phyloP scores from a whole-genome alignment of 2,329 filamentous ascomycete species.

The Fusarium temperatum region DNA sequence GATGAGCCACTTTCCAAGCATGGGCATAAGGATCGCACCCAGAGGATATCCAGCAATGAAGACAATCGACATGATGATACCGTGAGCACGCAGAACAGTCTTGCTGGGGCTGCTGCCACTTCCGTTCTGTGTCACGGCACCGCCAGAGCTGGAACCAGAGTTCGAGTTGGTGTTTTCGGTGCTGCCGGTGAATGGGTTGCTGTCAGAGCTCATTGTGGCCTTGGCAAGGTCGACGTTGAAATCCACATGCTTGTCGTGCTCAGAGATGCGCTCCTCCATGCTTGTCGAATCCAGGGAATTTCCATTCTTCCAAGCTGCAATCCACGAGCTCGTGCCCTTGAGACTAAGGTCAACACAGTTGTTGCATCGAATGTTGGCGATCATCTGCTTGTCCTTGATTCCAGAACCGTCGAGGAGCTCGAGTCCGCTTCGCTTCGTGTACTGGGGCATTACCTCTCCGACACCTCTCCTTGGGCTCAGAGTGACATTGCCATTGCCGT shows the following conservation, averaged over 20 bases:
- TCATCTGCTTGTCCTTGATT: conserved; percentile 60
- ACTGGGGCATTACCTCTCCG: conserved; percentile 59
- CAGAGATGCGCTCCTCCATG: conserved; percentile 48
- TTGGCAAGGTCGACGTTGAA: conserved; percentile 60
- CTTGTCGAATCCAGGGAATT: conserved; percentile 55
- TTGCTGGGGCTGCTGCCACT: conserved; percentile 26
- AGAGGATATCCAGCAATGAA: conserved; percentile 68
- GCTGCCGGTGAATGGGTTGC: conserved; percentile 59
- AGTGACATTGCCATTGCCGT: conserved; percentile 68
- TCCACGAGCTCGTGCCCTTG: conserved; percentile 56
- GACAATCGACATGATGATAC: conserved; percentile 68
- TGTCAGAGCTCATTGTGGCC: conserved; percentile 57
- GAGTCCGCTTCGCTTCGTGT: conserved; percentile 55
- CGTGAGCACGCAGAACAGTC: conserved; percentile 57
- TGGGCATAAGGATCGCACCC: conserved; percentile 67
- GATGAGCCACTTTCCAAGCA: conserved; percentile 65
- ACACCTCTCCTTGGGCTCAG: conserved; percentile 64
- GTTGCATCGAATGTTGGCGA: conserved; percentile 66
- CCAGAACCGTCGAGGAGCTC: conserved; percentile 68
- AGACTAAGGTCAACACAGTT: conserved; percentile 61
- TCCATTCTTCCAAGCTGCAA: conserved; percentile 64
- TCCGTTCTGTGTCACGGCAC: conserved; percentile 19
- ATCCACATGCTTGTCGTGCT: conserved; percentile 56
- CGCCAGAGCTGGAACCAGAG: conserved; percentile 18
- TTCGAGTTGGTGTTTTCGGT: conserved; percentile 8